phyloP scores from a whole-genome alignment of 495 filamentous ascomycete genomes.

The Pseudomonodictys pantanalensis region DNA sequence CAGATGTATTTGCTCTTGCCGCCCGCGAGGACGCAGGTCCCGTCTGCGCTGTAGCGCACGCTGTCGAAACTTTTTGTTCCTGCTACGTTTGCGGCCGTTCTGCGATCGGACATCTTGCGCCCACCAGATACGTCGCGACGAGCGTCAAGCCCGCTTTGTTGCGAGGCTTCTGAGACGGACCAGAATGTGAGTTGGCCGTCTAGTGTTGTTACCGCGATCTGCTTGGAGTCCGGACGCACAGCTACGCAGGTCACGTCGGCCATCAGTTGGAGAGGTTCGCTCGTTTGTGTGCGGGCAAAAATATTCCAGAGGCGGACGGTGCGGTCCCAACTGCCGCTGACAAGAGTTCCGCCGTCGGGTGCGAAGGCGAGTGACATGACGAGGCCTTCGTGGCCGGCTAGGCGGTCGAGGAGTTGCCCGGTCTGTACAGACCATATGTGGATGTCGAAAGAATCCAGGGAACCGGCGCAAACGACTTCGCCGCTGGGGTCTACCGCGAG shows the following conservation, averaged over 20 bases:
- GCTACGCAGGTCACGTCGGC: conserved; percentile 85
- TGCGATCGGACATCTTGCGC: conserved; percentile 77
- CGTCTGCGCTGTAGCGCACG: conserved; percentile 86
- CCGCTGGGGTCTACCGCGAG: conserved; percentile 95
- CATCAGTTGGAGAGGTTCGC: conserved; percentile 85
- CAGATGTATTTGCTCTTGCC: conserved; percentile 98
- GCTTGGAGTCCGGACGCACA: conserved; percentile 84
- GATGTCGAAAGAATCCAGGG: conserved; percentile 92
- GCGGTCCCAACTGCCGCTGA: conserved; percentile 92
- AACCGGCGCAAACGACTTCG: conserved; percentile 92
- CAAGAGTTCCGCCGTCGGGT: conserved; percentile 74
- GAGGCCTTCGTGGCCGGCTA: conserved; percentile 91
- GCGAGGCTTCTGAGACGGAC: conserved; percentile 81
- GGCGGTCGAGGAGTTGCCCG: conserved; percentile 85
- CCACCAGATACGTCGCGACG: conserved; percentile 92
- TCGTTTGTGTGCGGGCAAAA: conserved; percentile 88
- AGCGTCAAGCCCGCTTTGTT: conserved; percentile 76
- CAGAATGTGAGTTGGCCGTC: conserved; percentile 96
- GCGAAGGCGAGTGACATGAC: conserved; percentile 84
- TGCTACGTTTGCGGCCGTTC: conserved; percentile 83
- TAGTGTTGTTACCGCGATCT: conserved; percentile 85
- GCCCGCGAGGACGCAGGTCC: conserved; percentile 80
- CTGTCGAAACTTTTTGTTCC: conserved; percentile 87
- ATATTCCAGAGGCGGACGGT: conserved; percentile 95
- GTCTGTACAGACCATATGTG: conserved; percentile 99